Base-by-base conservation (phyloP, 2,329 filamentous ascomycete species). In the Biscogniauxia marginata region DNA sequence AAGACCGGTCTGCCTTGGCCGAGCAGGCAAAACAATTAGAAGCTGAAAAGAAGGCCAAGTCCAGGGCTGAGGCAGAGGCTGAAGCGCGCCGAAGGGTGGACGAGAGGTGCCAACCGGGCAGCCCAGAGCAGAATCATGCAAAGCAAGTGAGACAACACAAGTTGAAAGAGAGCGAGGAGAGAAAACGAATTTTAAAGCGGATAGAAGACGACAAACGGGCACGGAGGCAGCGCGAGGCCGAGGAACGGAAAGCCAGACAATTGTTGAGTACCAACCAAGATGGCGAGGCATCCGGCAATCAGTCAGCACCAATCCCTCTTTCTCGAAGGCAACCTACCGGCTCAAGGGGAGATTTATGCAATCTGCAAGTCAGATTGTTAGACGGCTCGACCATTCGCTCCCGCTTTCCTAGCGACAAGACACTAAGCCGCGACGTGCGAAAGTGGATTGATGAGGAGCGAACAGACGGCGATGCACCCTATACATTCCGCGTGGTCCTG, bases 401-500 rank as follows among this genome's bases (percentile, higher is more conserved):
- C 3, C 85, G 83, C 18, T 96, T 97, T 71, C 77, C 84, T 9
- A 84, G 85, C 20, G 75, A 76, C 2, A 78, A 83, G 6, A 89
- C 82, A 0, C 79, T 97, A 3, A 73, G 77, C 6, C 76, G 72
- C 6, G 83, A 90, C 46, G 86, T 98, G 1, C 83, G 93, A 7
- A 74, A 78, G 6, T 97, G 91, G 90, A 82, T 98, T 7, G 89
- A 93, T 53, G 76, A 81, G 55, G 78, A 83, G 34, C 78, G 84
- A 59, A 76, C 72, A 9, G 82, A 84, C 46, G 82, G 80, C 19
- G 77, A 80, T 24, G 71, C 79, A 11, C 90, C 91, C 0, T 98
- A 92, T 72, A 88, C 82, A 11, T 93, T 98, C 75, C 91, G 92
- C 68, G 85, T 96, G 49, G 86, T 97, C 34, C 79, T 96, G 2